phyloP scores from a whole-genome alignment of 345 rosid genomes.

The Microthlaspi erraticum region DNA sequence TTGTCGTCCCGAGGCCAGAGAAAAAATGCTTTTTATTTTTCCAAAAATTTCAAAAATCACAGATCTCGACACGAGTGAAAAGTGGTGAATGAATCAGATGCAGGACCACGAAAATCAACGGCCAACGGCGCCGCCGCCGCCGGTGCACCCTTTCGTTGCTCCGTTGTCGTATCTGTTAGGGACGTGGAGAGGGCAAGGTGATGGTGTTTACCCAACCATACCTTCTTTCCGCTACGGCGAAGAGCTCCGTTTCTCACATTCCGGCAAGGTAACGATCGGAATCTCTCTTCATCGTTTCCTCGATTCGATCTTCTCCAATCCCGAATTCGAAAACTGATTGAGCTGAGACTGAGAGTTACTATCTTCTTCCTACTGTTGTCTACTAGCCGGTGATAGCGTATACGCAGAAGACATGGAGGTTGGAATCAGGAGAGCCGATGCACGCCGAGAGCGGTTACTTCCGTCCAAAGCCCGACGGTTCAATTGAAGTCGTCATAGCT shows the following conservation, averaged over 20 bases:
- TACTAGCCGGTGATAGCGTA: slow-evolving; percentile 70
- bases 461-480: slow-evolving; percentile 70
- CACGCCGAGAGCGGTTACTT: slow-evolving; percentile 81
- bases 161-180: slow-evolving; percentile 69
- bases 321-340: not conserved
- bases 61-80: too few species aligned
- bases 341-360: not conserved
- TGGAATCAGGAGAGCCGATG: slow-evolving; percentile 70
- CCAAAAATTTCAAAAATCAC: not conserved
- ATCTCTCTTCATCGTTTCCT: not conserved
- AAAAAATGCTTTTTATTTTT: not conserved
- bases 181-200: slow-evolving; percentile 79
- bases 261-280: slow-evolving; percentile 53
- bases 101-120: slow-evolving; percentile 15
- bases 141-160: slow-evolving; percentile 59
- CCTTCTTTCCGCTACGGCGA: slow-evolving; percentile 66
- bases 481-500: slow-evolving; percentile 70
- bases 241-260: slow-evolving; percentile 65
- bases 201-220: slow-evolving; percentile 71
- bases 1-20: not conserved
- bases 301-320: not conserved
- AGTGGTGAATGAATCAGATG: not conserved
- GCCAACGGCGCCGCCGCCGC: slow-evolving; percentile 28
- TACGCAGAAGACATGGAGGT: slow-evolving; percentile 72
- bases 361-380: not conserved